Conservation (phyloP, 2,329 filamentous ascomycete genomes). For the Nemania serpens region DNA sequence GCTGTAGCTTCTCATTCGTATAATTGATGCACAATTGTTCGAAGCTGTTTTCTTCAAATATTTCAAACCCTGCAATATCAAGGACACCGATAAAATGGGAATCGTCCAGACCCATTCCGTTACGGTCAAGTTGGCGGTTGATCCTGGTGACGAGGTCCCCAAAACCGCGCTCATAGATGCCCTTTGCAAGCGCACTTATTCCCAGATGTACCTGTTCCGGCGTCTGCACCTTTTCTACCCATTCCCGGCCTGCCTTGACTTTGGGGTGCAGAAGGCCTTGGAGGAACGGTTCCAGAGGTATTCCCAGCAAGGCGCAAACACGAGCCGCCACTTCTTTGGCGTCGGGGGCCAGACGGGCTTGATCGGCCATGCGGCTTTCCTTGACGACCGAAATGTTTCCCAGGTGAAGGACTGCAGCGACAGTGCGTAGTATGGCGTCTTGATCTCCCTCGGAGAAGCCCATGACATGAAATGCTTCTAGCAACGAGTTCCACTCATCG, state of each 20-base stretch:
- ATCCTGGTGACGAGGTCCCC: constrained; percentile 90
- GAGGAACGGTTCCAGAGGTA: constrained; percentile 82
- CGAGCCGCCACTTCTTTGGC: constrained; percentile 75
- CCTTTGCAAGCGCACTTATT: constrained; percentile 90
- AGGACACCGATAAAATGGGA: constrained; percentile 96
- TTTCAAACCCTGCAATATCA: constrained; percentile 98
- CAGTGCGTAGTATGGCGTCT: constrained; percentile 77
- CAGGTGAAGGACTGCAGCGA: constrained; percentile 89
- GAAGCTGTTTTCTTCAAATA: constrained; percentile 98
- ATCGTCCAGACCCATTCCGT: constrained; percentile 80
- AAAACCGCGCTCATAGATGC: constrained; percentile 96
- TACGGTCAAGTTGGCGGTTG: constrained; percentile 89
- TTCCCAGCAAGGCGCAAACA: constrained; percentile 83
- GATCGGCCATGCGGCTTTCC: constrained; percentile 88
- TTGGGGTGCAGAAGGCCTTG: constrained; percentile 88
- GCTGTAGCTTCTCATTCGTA: constrained; percentile 98
- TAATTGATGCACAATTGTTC: constrained; percentile 99
- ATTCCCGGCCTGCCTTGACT: constrained; percentile 94
- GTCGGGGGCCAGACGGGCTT: constrained; percentile 80
- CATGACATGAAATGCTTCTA: constrained; percentile 95
- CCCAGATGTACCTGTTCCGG: constrained; percentile 92
- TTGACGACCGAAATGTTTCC: constrained; percentile 90
- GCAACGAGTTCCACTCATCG: constrained; percentile 85
- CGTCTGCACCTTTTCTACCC: constrained; percentile 98
- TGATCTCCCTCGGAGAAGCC: constrained; percentile 88